Conservation (phyloP, 129 eudicot species). For the Chrysanthemum lavandulifolium region DNA sequence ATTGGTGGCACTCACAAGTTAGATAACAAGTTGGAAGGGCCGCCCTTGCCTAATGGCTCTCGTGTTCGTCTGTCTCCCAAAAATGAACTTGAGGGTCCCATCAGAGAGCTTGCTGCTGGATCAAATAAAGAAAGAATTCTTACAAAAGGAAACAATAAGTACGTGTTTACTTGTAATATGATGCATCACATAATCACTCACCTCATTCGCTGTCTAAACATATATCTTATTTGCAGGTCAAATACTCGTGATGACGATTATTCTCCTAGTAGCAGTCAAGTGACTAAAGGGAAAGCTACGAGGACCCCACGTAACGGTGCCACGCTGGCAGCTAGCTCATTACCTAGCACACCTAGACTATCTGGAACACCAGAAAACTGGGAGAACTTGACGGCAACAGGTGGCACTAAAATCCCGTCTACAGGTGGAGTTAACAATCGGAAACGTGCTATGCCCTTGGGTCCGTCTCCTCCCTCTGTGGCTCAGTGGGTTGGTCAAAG, state of each 20-base stretch:
- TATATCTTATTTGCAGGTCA: constrained; percentile 41
- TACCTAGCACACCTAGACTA: constrained; percentile 50
- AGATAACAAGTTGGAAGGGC: constrained; percentile 67
- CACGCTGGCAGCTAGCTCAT: constrained; percentile 45
- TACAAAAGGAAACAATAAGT: constrained; percentile 68
- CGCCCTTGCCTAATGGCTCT: constrained; percentile 47
- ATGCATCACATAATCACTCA: neutral
- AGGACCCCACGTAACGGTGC: constrained; percentile 67
- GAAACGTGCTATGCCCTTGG: constrained; percentile 64
- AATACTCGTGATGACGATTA: constrained; percentile 59
- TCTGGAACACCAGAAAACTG: constrained; percentile 64
- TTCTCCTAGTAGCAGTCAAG: constrained; percentile 43
- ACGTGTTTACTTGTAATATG: constrained; percentile 26
- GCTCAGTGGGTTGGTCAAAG: constrained; percentile 96
- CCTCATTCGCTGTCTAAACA: constrained; percentile 8
- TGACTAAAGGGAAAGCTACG: constrained; percentile 79
- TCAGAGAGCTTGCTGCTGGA: constrained; percentile 54
- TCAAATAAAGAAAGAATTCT: constrained; percentile 58
- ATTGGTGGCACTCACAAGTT: constrained; percentile 42
- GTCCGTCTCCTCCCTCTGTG: constrained; percentile 73
- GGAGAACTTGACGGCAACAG: constrained; percentile 46
- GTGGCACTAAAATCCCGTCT: constrained; percentile 48
- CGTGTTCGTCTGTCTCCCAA: constrained; percentile 53
- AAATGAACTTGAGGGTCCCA: constrained; percentile 61
- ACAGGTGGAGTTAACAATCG: constrained; percentile 48